Percentiles rank a stretch among this genome's conserved stretches.
Evolutionary conservation across 2,329 filamentous ascomycete genomes (phyloP).

Genomic region (Fusarium virguliforme): DNA sequence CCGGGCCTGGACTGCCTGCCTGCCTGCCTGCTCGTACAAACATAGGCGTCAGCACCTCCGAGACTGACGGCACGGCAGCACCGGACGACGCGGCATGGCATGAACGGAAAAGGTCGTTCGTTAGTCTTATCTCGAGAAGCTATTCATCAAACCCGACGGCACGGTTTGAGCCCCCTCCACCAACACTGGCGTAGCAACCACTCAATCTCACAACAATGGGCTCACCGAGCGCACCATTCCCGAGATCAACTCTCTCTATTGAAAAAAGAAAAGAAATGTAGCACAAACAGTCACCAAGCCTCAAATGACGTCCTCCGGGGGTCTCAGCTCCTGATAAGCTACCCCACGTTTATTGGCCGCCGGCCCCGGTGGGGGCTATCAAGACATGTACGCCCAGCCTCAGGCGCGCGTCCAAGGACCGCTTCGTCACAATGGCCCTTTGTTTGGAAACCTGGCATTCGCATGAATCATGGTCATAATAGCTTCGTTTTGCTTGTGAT

Average conservation of each 20-base stretch:
- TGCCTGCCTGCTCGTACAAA: neutral
- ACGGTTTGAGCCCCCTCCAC: neutral
- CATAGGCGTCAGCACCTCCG: neutral
- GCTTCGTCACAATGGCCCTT: constrained; percentile 13
- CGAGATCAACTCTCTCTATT: neutral
- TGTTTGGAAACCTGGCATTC: constrained; percentile 3
- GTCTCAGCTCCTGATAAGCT: constrained; percentile 49
- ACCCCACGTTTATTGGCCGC: constrained; percentile 47
- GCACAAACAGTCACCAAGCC: constrained; percentile 15
- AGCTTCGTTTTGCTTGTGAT: neutral
- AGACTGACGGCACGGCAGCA: constrained; percentile 1
- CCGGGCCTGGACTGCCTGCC: neutral
- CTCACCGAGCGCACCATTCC: neutral
- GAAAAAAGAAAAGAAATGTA: constrained; percentile 35
- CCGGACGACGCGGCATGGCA: constrained; percentile 9
- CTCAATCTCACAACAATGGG: constrained; percentile 5
- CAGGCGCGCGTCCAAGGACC: constrained; percentile 17
- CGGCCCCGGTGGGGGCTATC: constrained; percentile 43
- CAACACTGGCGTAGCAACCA: neutral
- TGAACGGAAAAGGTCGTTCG: neutral
- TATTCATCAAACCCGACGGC: constrained; percentile 11
- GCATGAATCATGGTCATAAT: constrained; percentile 2
- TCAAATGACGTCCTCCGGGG: constrained; percentile 27
- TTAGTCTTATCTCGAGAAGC: constrained; percentile 18
- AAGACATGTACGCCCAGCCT: constrained; percentile 37